These are phyloP conservation scores for Russula abietina DNA, from an alignment of 768 basidiomycete species.

Conservation along the genomic window DNA sequence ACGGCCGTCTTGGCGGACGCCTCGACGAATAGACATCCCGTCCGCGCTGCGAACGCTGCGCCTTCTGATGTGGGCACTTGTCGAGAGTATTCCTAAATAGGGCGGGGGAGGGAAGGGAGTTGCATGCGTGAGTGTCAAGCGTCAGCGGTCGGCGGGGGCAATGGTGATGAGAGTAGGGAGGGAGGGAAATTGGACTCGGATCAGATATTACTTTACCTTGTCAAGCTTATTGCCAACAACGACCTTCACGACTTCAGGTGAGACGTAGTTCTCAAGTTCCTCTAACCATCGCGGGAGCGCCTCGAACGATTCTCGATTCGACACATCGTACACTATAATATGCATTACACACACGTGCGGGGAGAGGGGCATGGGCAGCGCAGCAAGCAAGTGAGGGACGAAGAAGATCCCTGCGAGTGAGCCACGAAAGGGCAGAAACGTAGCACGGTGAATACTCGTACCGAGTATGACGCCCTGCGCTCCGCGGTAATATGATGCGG, in stretches of 20 bases:
- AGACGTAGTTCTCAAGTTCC: conserved; percentile 95
- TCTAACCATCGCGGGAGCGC: conserved; percentile 89
- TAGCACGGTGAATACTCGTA: conserved; percentile 27
- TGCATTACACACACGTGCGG: background rate
- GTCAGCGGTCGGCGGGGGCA: background rate
- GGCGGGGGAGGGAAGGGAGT: no score
- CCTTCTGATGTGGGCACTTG: conserved; percentile 80
- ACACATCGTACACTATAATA: conserved; percentile 88
- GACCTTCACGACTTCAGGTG: conserved; percentile 81
- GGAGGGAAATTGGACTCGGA: background rate
- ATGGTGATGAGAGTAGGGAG: background rate
- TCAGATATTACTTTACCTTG: conserved; percentile 51
- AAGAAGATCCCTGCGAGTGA: background rate
- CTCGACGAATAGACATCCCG: conserved; percentile 85
- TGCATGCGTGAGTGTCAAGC: background rate
- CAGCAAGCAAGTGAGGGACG: no score
- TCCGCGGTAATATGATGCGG: conserved; percentile 89
- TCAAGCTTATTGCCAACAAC: conserved; percentile 94
- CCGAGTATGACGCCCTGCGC: conserved; percentile 80
- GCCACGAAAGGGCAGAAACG: background rate
- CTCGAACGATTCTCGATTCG: conserved; percentile 88
- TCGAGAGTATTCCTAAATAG: conserved; percentile 73
- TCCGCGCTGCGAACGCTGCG: conserved; percentile 69
- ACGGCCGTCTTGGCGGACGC: conserved; percentile 83
- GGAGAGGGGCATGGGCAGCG: no score